phyloP scores from a whole-genome alignment of 2,329 filamentous ascomycete genomes.

The Aspergillus hiratsukae region DNA sequence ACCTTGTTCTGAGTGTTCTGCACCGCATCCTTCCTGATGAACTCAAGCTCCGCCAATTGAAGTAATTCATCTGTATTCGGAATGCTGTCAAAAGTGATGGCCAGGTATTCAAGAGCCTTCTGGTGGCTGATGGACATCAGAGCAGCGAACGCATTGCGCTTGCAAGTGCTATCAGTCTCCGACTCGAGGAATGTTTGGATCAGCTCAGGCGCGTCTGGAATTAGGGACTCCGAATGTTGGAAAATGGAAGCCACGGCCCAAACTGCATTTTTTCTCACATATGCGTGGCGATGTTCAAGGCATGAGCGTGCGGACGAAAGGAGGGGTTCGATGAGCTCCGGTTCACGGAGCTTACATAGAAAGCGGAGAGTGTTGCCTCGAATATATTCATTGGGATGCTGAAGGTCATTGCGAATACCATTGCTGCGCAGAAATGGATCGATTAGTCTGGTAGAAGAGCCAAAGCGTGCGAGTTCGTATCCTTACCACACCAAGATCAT shows the following conservation, averaged over 20 bases:
- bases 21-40: constrained; percentile 95
- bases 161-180: constrained; percentile 93
- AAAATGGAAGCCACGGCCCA: constrained; percentile 92
- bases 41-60: constrained; percentile 90
- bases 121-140: constrained; percentile 89
- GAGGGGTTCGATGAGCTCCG: constrained; percentile 92
- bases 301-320: constrained; percentile 88
- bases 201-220: constrained; percentile 91
- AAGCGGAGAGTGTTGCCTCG: constrained; percentile 97
- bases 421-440: constrained; percentile 57
- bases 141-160: constrained; percentile 94
- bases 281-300: constrained; percentile 92
- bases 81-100: constrained; percentile 85
- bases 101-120: constrained; percentile 82
- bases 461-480: constrained; percentile 10
- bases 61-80: constrained; percentile 91
- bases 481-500: constrained; percentile 97
- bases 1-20: constrained; percentile 94
- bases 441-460: constrained; percentile 13
- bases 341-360: constrained; percentile 90
- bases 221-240: constrained; percentile 82
- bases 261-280: constrained; percentile 96
- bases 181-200: constrained; percentile 83
- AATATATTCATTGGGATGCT: constrained; percentile 97
- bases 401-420: constrained; percentile 93